A percentile compares a stretch with the other conserved stretches of the same genome.
Conservation (phyloP, 768 basidiomycete species). For the Pleurotus cornucopiae region DNA sequence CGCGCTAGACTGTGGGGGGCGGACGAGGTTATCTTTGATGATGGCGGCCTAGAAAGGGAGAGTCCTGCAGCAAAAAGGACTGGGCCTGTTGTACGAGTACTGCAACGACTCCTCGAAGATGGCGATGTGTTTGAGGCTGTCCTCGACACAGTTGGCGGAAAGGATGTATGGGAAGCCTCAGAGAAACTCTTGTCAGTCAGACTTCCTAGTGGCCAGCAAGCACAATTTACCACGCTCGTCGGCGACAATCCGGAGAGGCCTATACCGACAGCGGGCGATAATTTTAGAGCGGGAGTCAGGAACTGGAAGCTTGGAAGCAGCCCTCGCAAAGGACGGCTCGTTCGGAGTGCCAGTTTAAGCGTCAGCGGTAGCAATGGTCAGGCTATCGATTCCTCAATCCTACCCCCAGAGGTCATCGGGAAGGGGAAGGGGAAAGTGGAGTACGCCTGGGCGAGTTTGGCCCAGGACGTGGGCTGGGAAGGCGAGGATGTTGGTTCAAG, state of each 20-base stretch:
- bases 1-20: slow-evolving; percentile 66
- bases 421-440: slow-evolving; percentile 44
- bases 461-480: slow-evolving; percentile 81
- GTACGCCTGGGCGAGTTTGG: slow-evolving; percentile 80
- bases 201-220: slow-evolving; percentile 17
- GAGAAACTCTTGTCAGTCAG: slow-evolving; percentile 45
- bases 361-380: neutral
- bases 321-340: slow-evolving; percentile 12
- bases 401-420: slow-evolving; percentile 8
- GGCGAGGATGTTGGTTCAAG: slow-evolving; percentile 65
- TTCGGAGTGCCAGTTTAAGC: slow-evolving; percentile 9
- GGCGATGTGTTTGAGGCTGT: slow-evolving; percentile 73
- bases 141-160: slow-evolving; percentile 80
- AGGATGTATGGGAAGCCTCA: slow-evolving; percentile 73
- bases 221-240: slow-evolving; percentile 77
- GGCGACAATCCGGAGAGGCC: slow-evolving; percentile 64
- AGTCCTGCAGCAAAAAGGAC: slow-evolving; percentile 31
- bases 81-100: slow-evolving; percentile 44
- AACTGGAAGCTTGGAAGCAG: slow-evolving; percentile 39
- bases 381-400: neutral
- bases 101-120: slow-evolving; percentile 47
- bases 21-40: slow-evolving; percentile 74
- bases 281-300: slow-evolving; percentile 70
- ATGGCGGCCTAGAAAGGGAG: slow-evolving; percentile 31
- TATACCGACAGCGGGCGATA: slow-evolving; percentile 67